Percentiles rank a stretch among this genome's conserved stretches.
Evolutionary conservation across 1,284 basidiomycete species (phyloP).

Genomic region (Leccinum subrobustum): DNA sequence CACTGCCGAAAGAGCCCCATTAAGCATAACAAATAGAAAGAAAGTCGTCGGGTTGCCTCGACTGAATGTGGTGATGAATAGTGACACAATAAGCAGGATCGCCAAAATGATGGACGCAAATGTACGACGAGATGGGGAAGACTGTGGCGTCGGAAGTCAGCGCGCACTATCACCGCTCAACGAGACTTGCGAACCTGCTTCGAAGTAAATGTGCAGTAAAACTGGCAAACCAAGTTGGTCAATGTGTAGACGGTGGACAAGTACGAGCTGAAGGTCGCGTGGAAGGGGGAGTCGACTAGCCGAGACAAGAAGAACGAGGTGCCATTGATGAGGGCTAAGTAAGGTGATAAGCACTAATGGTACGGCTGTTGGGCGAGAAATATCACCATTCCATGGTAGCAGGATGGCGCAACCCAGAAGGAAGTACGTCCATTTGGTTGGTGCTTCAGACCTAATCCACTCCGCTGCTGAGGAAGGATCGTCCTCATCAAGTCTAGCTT

Average conservation of each 20-base stretch:
- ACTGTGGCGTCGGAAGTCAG: slow-evolving; percentile 33
- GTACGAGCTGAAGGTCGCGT: slow-evolving; percentile 67
- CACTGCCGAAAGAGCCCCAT: slow-evolving; percentile 52
- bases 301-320: slow-evolving; percentile 73
- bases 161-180: slow-evolving; percentile 4
- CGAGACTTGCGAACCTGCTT: slow-evolving; percentile 54
- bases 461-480: not conserved
- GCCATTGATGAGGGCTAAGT: slow-evolving; percentile 70
- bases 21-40: slow-evolving; percentile 62
- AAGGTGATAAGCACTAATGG: not conserved
- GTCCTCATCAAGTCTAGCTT: not conserved
- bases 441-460: slow-evolving; percentile 27
- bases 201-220: slow-evolving; percentile 65
- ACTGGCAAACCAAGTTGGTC: slow-evolving; percentile 65
- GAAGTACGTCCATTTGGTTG: slow-evolving; percentile 62
- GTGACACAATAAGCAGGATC: slow-evolving; percentile 48
- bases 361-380: not conserved
- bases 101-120: slow-evolving; percentile 43
- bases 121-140: slow-evolving; percentile 52
- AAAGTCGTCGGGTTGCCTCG: slow-evolving; percentile 53
- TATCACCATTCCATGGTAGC: slow-evolving; percentile 77
- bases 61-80: slow-evolving; percentile 62
- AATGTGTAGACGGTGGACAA: slow-evolving; percentile 63
- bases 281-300: slow-evolving; percentile 53
- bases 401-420: slow-evolving; percentile 71